Evolutionary conservation across 345 rosid species (phyloP), one percentile per base, ranked within the genome.

Genomic region (Citrus sp.): DNA sequence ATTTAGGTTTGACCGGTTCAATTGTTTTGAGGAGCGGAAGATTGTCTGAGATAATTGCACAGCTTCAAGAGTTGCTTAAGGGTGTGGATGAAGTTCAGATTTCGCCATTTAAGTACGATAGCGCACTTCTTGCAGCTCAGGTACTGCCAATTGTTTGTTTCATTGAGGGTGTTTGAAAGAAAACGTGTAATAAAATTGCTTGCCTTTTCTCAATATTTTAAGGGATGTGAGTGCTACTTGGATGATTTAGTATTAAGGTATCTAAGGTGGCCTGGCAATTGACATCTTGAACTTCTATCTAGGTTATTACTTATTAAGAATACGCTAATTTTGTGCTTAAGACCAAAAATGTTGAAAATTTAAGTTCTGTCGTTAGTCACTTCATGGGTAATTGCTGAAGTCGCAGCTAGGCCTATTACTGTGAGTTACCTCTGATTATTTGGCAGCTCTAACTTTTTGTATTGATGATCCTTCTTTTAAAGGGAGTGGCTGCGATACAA

Each of bases 21-120:
- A 85, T 94, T 66, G 78, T 94, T 60, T 77, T 94, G 79, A 88
- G 87, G 84, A 91, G 91, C 77, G 97, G 93, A 78, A 85, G 85
- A 69, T 80, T 95, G 73, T 89, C 98, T 65, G 99, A 95, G 71
- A 79, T 95, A 30, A 86, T 93, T 76, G 84, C 85, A 9, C 96
- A 93, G 92, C 96, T 93, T 83, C 92, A 92, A 65, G 92, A 95
- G 34, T 82, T 95, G 78, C 93, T 95, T 42, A 84, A 88, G 75
- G 94, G 94, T 2, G 94, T 89, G 10, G 86, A 90, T 85, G 90
- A 88, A 70, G 87, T 83, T 55, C 88, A 88, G 76, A 81, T 87
- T 77, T 80, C 86, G 9, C 82, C 92, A 49, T 87, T 84, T 81
- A 93, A 87, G 81, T 91, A 86, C 28, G 93, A 95, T 37, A 83